A percentile compares a stretch with the other conserved stretches of the same genome.
phyloP scores from a whole-genome alignment of 108 stramenopile species.

The Skeletonema tropicum region DNA sequence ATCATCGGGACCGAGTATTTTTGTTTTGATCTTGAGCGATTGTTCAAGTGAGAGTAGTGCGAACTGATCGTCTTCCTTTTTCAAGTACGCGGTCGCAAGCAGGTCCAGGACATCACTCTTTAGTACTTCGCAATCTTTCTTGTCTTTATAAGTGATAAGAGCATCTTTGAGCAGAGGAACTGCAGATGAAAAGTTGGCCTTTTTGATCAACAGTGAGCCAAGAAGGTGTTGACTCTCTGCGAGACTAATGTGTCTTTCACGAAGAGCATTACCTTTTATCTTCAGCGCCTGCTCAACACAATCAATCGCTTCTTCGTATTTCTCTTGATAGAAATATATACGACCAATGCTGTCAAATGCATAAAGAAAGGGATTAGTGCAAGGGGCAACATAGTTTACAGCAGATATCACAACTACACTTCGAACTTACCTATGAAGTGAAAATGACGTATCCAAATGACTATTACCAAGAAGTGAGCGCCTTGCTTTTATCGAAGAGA shows the following conservation, averaged over 20 bases:
- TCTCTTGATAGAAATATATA: constrained; percentile 41
- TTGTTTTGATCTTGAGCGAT: constrained; percentile 42
- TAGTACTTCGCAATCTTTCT: constrained; percentile 33
- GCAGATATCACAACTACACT: not conserved
- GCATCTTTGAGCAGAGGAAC: constrained; percentile 39
- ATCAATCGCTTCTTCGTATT: constrained; percentile 42
- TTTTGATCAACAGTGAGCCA: constrained; percentile 46
- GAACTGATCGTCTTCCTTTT: constrained; percentile 10
- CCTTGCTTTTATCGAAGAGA: constrained; percentile 39
- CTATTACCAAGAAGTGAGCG: constrained; percentile 30
- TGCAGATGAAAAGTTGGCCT: constrained; percentile 31
- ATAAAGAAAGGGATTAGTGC: not conserved
- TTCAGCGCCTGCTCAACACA: constrained; percentile 35
- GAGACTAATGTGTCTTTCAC: constrained; percentile 31
- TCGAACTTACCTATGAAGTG: constrained; percentile 55
- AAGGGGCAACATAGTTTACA: not conserved
- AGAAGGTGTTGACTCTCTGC: constrained; percentile 55
- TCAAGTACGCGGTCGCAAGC: constrained; percentile 36
- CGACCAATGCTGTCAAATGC: constrained; percentile 33
- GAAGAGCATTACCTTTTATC: constrained; percentile 40
- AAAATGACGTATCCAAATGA: constrained; percentile 55
- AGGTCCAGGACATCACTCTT: constrained; percentile 54
- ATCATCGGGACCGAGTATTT: constrained; percentile 27
- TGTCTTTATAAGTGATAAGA: constrained; percentile 44
- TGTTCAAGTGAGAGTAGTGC: constrained; percentile 42